phyloP scores from a whole-genome alignment of 805 yeast species.

The Kockiozyma suomiensis region DNA sequence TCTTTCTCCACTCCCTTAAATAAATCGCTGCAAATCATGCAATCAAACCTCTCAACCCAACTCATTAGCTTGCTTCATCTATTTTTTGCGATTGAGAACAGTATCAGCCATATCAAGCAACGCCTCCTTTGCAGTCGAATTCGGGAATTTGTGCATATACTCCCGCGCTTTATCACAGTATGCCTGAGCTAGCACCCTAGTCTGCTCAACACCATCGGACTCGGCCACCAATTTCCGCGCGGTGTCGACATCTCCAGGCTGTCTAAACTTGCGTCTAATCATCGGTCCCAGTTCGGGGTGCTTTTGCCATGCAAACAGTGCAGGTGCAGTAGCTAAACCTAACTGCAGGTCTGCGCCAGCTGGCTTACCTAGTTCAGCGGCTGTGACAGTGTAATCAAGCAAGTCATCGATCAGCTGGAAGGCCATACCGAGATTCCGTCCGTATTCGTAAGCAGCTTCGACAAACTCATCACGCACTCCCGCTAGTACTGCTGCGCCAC shows the following conservation, averaged over 20 bases:
- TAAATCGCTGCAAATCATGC: no score
- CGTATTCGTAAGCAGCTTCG: constrained; percentile 86
- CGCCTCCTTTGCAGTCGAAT: constrained; percentile 86
- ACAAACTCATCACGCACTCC: constrained; percentile 77
- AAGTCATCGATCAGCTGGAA: constrained; percentile 96
- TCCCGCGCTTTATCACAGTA: constrained; percentile 76
- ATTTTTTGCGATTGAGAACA: constrained; percentile 78
- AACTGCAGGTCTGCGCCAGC: constrained; percentile 91
- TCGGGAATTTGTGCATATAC: constrained; percentile 72
- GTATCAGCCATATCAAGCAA: constrained; percentile 81
- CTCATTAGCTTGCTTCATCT: constrained; percentile 9
- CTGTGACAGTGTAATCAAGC: constrained; percentile 90
- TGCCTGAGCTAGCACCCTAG: constrained; percentile 72
- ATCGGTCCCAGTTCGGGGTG: constrained; percentile 81
- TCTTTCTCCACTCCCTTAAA: no score
- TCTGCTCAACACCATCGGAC: constrained; percentile 74
- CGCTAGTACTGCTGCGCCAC: constrained; percentile 90
- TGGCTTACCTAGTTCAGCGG: constrained; percentile 86
- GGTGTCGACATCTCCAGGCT: constrained; percentile 80
- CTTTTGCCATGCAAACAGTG: constrained; percentile 89
- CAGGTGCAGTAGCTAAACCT: constrained; percentile 97
- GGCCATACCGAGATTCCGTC: constrained; percentile 89
- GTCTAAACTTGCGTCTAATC: constrained; percentile 78
- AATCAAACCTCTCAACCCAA: background rate
- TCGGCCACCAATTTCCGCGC: constrained; percentile 69